Evolutionary conservation across 805 yeast genomes (phyloP).

Genomic region (Dipodascopsis tothii): DNA sequence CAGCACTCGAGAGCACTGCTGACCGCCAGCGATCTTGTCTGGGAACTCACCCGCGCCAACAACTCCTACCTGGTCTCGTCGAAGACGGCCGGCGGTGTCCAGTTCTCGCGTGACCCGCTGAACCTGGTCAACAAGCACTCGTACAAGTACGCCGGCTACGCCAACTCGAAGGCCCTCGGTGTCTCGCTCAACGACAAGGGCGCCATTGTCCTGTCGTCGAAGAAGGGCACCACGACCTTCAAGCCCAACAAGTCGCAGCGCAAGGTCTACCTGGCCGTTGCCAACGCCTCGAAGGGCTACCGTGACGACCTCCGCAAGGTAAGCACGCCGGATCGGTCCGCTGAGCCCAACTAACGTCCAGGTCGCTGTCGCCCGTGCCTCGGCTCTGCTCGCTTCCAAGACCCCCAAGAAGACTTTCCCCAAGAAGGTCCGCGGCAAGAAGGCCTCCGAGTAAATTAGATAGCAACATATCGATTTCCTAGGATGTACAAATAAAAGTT

Average conservation of each 20-base stretch:
- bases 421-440: constrained; percentile 22
- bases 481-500: neutral
- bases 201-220: constrained; percentile 37
- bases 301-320: constrained; percentile 38
- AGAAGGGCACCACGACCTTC: constrained; percentile 39
- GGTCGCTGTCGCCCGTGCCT: constrained; percentile 44
- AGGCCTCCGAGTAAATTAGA: constrained; percentile 15
- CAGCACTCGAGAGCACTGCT: too few species aligned
- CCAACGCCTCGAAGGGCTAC: constrained; percentile 42
- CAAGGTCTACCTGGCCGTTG: constrained; percentile 40
- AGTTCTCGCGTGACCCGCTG: constrained; percentile 45
- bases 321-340: neutral
- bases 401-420: constrained; percentile 35
- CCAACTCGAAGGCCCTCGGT: constrained; percentile 45
- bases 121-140: constrained; percentile 43
- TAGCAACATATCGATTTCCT: neutral
- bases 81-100: constrained; percentile 35
- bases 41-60: constrained; percentile 46
- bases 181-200: constrained; percentile 34
- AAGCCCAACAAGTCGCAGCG: constrained; percentile 39
- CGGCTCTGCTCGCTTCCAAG: constrained; percentile 37
- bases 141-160: constrained; percentile 43
- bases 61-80: constrained; percentile 44
- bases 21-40: constrained; percentile 45
- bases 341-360: constrained; percentile 25